phyloP scores from a whole-genome alignment of 2,329 filamentous ascomycete genomes.

The Talaromyces sp. region DNA sequence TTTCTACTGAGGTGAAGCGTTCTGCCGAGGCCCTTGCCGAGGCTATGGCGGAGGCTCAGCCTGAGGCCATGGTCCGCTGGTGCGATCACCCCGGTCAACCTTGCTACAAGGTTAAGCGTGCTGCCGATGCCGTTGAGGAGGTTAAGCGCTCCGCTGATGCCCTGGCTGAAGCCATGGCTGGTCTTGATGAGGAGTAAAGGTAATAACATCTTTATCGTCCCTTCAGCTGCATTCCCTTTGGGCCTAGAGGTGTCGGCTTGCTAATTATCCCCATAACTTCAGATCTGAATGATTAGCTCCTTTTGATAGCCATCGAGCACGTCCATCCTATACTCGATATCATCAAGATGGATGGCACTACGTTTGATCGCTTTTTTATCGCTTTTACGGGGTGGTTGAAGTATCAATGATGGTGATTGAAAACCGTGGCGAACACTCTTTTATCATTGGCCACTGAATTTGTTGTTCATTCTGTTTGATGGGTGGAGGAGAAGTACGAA shows the following conservation, averaged over 20 bases:
- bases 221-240: not conserved
- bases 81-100: constrained; percentile 37
- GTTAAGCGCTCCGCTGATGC: constrained; percentile 38
- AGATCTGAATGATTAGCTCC: too few relatives aligned
- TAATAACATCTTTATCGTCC: constrained; percentile 3
- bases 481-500: not conserved
- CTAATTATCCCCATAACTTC: too few relatives aligned
- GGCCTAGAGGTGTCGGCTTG: too few relatives aligned
- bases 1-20: constrained; percentile 32
- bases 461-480: not conserved
- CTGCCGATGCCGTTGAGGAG: constrained; percentile 65
- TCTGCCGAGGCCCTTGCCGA: constrained; percentile 37
- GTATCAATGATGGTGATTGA: not conserved
- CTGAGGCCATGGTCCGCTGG: constrained; percentile 32
- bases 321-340: too few relatives aligned
- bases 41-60: constrained; percentile 31
- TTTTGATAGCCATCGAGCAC: too few relatives aligned
- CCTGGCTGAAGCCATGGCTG: constrained; percentile 36
- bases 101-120: constrained; percentile 65
- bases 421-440: constrained; percentile 20
- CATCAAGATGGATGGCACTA: too few relatives aligned
- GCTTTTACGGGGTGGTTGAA: too few relatives aligned
- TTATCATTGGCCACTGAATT: constrained; percentile 11
- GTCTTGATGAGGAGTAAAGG: constrained; percentile 32
- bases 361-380: too few relatives aligned